Evolutionary conservation across 108 stramenopile species (phyloP).

Genomic region (Fistulifera pelliculosa): DNA sequence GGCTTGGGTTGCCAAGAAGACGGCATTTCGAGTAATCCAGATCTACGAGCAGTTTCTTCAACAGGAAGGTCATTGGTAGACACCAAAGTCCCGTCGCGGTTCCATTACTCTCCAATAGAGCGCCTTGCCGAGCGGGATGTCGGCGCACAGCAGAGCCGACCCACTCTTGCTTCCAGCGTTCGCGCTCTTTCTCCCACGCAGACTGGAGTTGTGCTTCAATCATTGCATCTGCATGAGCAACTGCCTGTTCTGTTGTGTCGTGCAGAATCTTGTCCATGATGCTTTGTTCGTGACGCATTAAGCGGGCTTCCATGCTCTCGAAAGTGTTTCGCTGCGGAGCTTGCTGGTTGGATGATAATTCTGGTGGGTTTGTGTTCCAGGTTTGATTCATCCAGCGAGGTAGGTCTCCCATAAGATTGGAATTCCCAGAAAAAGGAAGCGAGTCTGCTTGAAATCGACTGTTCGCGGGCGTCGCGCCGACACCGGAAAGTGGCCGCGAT

Average conservation of each 20-base stretch:
- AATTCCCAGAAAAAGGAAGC: conserved; percentile 16
- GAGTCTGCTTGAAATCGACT: background rate
- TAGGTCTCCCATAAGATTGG: conserved; percentile 12
- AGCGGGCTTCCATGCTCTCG: conserved; percentile 10
- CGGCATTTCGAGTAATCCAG: background rate
- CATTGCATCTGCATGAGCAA: conserved; percentile 10
- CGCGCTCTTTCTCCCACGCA: conserved; percentile 31
- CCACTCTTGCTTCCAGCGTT: conserved; percentile 31
- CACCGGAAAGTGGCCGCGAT: conserved; percentile 14
- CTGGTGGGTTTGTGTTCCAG: background rate
- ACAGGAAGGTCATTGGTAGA: background rate
- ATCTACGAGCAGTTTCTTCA: background rate
- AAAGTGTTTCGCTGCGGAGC: background rate
- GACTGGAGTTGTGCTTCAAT: conserved; percentile 24
- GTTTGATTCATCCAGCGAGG: conserved; percentile 17
- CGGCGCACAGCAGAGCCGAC: conserved; percentile 10
- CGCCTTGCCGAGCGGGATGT: conserved; percentile 1
- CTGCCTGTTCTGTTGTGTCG: conserved; percentile 15
- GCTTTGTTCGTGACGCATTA: conserved; percentile 16
- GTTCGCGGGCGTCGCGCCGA: conserved; percentile 11
- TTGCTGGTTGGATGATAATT: background rate
- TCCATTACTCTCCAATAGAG: conserved; percentile 5
- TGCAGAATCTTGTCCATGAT: conserved; percentile 23
- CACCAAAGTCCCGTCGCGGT: background rate
- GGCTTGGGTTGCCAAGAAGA: background rate